Conservation (phyloP, 2,329 filamentous ascomycete genomes). For the Grosmannia penicillata region DNA sequence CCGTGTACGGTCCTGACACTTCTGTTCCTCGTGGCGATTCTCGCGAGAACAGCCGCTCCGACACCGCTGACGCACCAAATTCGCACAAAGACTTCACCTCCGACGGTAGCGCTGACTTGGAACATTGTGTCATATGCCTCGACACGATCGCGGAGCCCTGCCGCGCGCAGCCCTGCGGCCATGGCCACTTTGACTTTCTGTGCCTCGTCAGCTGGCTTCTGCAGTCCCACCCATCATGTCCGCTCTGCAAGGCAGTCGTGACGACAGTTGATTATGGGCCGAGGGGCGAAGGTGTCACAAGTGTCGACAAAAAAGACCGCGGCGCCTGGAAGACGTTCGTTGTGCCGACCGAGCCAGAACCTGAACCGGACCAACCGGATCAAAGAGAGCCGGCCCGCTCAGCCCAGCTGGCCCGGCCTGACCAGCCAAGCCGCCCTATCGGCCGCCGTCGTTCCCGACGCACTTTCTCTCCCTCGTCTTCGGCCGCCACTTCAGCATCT, state of each 20-base stretch:
- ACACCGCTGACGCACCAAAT: too few relatives aligned
- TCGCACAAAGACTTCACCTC: too few relatives aligned
- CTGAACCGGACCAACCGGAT: too few relatives aligned
- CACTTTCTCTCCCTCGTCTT: neutral
- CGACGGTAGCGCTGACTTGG: slow-evolving; percentile 19
- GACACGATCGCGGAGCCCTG: slow-evolving; percentile 59
- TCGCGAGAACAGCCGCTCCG: too few relatives aligned
- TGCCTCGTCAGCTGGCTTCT: slow-evolving; percentile 70
- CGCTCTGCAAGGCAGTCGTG: slow-evolving; percentile 54
- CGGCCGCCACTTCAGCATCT: slow-evolving; percentile 8
- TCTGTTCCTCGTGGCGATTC: too few relatives aligned
- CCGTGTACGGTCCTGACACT: too few relatives aligned
- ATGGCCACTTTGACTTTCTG: slow-evolving; percentile 70
- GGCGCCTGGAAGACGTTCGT: slow-evolving; percentile 41
- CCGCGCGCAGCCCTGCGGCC: slow-evolving; percentile 60
- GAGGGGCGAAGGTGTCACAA: too few relatives aligned
- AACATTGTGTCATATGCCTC: slow-evolving; percentile 75
- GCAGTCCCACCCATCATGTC: slow-evolving; percentile 55
- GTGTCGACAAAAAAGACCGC: too few relatives aligned
- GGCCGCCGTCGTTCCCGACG: neutral
- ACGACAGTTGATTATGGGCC: slow-evolving; percentile 48
- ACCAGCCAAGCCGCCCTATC: neutral
- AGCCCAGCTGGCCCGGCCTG: neutral
- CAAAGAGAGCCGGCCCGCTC: neutral
- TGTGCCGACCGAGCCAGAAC: too few relatives aligned